phyloP scores from a whole-genome alignment of 192 early-diverging fungal genomes.

The Mycoemilia scoparia region DNA sequence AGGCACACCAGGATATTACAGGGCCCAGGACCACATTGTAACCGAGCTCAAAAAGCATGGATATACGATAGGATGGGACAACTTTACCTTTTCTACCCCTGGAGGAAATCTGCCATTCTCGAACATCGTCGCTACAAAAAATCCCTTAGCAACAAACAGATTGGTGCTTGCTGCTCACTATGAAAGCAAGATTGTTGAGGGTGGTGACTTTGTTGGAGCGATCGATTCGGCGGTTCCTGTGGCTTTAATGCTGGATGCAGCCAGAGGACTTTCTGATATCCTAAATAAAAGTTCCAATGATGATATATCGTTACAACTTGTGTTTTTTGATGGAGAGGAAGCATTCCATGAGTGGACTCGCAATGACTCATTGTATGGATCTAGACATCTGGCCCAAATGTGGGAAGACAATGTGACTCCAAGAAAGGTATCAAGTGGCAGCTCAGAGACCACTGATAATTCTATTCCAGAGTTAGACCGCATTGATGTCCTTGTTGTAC shows the following conservation, averaged over 20 bases:
- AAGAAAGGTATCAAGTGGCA: conserved; percentile 10
- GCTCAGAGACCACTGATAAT: conserved; percentile 7
- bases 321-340: conserved; percentile 97
- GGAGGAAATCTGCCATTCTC: conserved; percentile 51
- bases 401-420: conserved; percentile 45
- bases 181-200: conserved; percentile 67
- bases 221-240: conserved; percentile 84
- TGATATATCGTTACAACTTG: conserved; percentile 59
- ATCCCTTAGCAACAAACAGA: conserved; percentile 45
- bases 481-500: conserved; percentile 71
- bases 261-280: conserved; percentile 39
- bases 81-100: conserved; percentile 61
- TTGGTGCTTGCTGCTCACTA: conserved; percentile 85
- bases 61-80: conserved; percentile 67
- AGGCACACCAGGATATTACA: conserved; percentile 47
- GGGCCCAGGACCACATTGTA: conserved; percentile 55
- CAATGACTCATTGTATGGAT: conserved; percentile 79
- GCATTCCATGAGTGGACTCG: conserved; percentile 58
- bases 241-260: conserved; percentile 75
- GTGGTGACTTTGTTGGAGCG: conserved; percentile 60
- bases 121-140: conserved; percentile 83
- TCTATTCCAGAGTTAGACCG: conserved; percentile 40
- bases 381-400: conserved; percentile 60
- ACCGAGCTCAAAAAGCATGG: conserved; percentile 39
- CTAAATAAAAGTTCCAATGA: conserved; percentile 27